Conservation (phyloP, 257 asterid genomes). For the Hygrophila difformis region DNA sequence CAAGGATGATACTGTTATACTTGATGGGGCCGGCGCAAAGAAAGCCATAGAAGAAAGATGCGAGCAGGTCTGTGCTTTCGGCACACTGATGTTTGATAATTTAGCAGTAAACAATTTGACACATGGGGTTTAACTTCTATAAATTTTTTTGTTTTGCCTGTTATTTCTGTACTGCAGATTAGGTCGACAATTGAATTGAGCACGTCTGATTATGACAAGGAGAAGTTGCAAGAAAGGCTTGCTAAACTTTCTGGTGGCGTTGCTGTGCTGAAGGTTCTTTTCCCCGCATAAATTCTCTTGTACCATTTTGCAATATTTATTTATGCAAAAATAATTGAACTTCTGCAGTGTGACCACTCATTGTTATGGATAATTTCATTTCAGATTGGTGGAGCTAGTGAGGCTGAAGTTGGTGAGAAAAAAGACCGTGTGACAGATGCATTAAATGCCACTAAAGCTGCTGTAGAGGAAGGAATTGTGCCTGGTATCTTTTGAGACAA, state of each 20-base stretch:
- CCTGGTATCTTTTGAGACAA: conserved; percentile 41
- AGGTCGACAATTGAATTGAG: conserved; percentile 66
- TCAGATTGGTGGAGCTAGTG: conserved; percentile 98
- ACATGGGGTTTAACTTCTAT: background rate
- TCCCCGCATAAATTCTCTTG: background rate
- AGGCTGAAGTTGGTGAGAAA: conserved; percentile 89
- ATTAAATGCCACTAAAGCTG: conserved; percentile 93
- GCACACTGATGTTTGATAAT: background rate
- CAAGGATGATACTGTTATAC: conserved; percentile 85
- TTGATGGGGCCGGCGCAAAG: conserved; percentile 92
- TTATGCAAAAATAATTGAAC: too few species aligned
- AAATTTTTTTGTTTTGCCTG: background rate
- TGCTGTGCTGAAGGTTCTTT: conserved; percentile 77
- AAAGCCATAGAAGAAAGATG: conserved; percentile 76
- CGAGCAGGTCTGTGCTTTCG: conserved; percentile 51
- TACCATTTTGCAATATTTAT: too few species aligned
- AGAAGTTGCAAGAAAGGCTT: conserved; percentile 86
- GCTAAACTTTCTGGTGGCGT: conserved; percentile 98
- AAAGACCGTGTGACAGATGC: conserved; percentile 96
- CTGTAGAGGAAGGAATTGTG: conserved; percentile 94
- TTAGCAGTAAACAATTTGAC: background rate
- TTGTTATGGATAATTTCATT: background rate
- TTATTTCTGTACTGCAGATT: conserved; percentile 31
- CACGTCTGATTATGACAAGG: conserved; percentile 91
- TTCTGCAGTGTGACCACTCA: too few species aligned